A percentile compares a stretch with the other conserved stretches of the same genome.
phyloP scores from a whole-genome alignment of 2,329 filamentous ascomycete species.

The Macroventuria anomochaeta region DNA sequence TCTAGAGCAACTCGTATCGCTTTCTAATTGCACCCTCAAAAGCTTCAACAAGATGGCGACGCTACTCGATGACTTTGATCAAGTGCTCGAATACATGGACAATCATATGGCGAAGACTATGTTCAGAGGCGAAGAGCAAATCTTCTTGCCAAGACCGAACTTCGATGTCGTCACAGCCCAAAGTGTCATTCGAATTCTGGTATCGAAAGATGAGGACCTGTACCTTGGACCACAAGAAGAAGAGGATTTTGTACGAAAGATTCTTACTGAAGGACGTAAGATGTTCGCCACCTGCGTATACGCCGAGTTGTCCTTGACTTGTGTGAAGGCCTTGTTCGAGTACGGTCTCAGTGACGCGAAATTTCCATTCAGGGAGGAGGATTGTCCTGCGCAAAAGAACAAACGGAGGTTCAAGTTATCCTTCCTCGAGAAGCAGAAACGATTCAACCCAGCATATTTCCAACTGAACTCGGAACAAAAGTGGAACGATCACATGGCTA shows the following conservation, averaged over 20 bases:
- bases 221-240: neutral
- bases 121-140: constrained; percentile 1
- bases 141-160: neutral
- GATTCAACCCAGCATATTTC: neutral
- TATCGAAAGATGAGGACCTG: neutral
- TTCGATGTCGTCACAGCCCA: neutral
- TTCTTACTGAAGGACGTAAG: neutral
- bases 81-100: neutral
- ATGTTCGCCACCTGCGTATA: constrained; percentile 8
- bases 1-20: no score
- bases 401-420: neutral
- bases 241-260: neutral
- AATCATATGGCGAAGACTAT: neutral
- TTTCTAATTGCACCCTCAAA: neutral
- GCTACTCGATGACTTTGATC: neutral
- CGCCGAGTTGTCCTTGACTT: neutral
- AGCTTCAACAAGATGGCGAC: neutral
- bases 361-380: neutral
- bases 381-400: neutral
- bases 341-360: neutral
- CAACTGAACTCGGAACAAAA: neutral
- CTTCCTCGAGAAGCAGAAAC: neutral
- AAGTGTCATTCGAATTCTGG: neutral
- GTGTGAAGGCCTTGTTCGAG: neutral
- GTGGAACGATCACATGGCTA: neutral